A percentile compares a stretch with the other conserved stretches of the same genome.
Evolutionary conservation across 352 stramenopile species (phyloP).

Genomic region (Phytophthora sp.): DNA sequence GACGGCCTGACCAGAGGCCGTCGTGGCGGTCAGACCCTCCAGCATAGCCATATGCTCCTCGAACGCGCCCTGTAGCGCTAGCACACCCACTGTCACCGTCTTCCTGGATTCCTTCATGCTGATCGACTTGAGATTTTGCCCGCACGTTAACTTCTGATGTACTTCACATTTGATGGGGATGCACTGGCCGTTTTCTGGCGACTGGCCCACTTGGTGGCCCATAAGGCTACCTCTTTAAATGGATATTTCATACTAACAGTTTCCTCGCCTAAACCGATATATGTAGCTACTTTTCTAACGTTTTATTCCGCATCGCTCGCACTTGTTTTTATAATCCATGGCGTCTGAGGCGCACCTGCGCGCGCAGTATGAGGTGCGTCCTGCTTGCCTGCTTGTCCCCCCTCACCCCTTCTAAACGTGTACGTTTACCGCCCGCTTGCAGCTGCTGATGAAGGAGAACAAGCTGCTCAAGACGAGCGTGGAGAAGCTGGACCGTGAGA

Average conservation of each 20-base stretch:
- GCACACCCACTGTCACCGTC: slow-evolving; percentile 74
- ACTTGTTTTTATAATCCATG: slow-evolving; percentile 35
- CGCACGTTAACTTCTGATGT: slow-evolving; percentile 11
- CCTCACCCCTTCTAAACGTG: neutral
- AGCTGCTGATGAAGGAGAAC: slow-evolving; percentile 86
- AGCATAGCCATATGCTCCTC: slow-evolving; percentile 92
- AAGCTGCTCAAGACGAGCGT: slow-evolving; percentile 82
- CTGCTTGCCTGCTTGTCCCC: neutral
- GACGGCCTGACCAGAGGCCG: slow-evolving; percentile 35
- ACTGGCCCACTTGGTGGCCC: slow-evolving; percentile 18
- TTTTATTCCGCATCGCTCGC: neutral
- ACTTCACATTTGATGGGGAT: slow-evolving; percentile 9
- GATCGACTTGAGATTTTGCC: neutral
- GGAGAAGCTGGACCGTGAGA: slow-evolving; percentile 88
- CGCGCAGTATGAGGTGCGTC: slow-evolving; percentile 80
- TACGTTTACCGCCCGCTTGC: neutral
- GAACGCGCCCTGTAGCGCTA: slow-evolving; percentile 93
- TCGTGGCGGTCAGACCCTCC: slow-evolving; percentile 44
- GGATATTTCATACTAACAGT: neutral
- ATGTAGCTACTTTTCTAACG: too few relatives aligned
- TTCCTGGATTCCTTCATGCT: slow-evolving; percentile 26
- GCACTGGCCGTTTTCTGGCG: neutral
- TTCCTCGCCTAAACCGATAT: slow-evolving; percentile 4
- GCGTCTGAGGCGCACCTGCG: slow-evolving; percentile 83
- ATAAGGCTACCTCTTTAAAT: neutral